Percentiles rank a stretch among this genome's conserved stretches.
These are phyloP conservation scores for Solanum hybrid DNA, from an alignment of 305 asterid species.

Conservation along the genomic window DNA sequence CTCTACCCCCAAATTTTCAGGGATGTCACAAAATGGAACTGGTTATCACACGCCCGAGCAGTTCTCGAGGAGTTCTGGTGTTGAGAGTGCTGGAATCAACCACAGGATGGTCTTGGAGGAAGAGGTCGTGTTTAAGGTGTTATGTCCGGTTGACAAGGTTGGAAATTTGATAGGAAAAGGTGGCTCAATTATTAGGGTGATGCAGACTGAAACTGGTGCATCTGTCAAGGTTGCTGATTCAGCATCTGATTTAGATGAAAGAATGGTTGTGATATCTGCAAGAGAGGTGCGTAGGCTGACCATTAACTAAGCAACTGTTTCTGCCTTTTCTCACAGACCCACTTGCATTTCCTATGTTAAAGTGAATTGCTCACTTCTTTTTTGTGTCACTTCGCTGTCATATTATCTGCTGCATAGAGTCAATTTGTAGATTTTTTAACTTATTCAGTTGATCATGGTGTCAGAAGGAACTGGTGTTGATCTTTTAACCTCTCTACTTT, in stretches of 20 bases:
- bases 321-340: background rate
- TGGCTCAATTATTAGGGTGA: constrained; percentile 9
- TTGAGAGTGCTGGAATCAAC: constrained; percentile 7
- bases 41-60: constrained; percentile 11
- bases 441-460: background rate
- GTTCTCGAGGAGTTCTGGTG: constrained; percentile 4
- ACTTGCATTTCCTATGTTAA: constrained; percentile 1
- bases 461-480: background rate
- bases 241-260: constrained; percentile 11
- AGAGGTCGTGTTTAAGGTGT: constrained; percentile 12
- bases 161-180: constrained; percentile 20
- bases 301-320: background rate
- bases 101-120: constrained; percentile 13
- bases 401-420: background rate
- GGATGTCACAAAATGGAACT: constrained; percentile 4
- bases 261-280: constrained; percentile 14
- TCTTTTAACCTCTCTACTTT: background rate
- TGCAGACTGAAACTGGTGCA: constrained; percentile 18
- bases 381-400: background rate
- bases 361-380: background rate
- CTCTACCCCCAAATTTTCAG: constrained; percentile 10
- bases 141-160: constrained; percentile 18
- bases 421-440: background rate
- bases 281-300: constrained; percentile 10
- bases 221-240: constrained; percentile 16